Evolutionary conservation across 208 protist genomes (phyloP), one percentile per base, ranked within the genome.

Genomic region (Wallacemonas sp.): DNA sequence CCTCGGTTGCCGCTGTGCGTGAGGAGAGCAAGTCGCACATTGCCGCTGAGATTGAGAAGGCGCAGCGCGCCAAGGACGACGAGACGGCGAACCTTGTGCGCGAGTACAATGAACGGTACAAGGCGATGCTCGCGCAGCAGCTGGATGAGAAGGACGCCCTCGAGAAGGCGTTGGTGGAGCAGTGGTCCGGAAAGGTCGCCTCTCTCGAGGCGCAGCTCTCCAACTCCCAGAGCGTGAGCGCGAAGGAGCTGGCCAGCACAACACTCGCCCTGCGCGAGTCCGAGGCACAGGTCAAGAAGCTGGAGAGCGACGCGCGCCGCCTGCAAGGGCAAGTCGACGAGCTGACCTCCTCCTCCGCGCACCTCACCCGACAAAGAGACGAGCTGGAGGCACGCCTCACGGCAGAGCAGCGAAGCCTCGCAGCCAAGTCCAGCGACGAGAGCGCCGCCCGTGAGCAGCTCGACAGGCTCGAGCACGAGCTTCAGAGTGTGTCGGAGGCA

Each of bases 101-200:
- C 62, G 87, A 94, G 72, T 97, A 98, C 82, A 97, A 98, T 65
- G 91, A 96, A 42, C 76, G 83, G 48, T 98, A 97, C 77, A 97
- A 97, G 67, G 25, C 84, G 0, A 98, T 98, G 94, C 72, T 98
- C 14, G 81, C 86, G 7, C 78, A 96, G 79, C 92, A 97, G 69
- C 72, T 98, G 18, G 79, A 95, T 62, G 86, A 70, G 18, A 76
- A 78, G 50, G 94, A 98, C 55, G 73, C 77, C 18, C 74, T 94
- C 16, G 81, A 93, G 71, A 67, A 68, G 16, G 28, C 74, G 25
- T 63, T 95, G 11, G 74, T 75, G 26, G 72, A 62, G 22, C 70
- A 87, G 54, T 91, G 81, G 72, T 49, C 57, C 0, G 61, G 46
- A 0, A 78, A 82, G 69, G 54, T 88, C 10, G 62, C 76, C 12